These are phyloP conservation scores for Saprolegnia parasitica DNA, from an alignment of 352 stramenopile species.

Conservation along the genomic window DNA sequence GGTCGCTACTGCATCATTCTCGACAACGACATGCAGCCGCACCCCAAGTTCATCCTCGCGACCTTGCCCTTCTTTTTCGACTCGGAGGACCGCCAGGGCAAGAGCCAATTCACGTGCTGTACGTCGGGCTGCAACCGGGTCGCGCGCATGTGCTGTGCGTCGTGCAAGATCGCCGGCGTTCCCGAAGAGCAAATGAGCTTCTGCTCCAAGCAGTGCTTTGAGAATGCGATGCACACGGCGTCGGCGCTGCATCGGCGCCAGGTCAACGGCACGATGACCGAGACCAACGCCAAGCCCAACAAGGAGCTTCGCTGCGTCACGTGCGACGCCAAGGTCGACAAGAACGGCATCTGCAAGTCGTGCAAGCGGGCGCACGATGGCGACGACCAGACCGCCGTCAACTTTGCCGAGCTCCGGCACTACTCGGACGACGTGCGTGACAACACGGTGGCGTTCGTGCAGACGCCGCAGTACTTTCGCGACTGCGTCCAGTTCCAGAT, in stretches of 20 bases:
- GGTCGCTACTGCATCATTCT: slow-evolving; percentile 75
- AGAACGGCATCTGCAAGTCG: slow-evolving; percentile 66
- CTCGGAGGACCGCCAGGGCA: slow-evolving; percentile 67
- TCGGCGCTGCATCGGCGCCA: slow-evolving; percentile 74
- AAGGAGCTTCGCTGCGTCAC: slow-evolving; percentile 77
- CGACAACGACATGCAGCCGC: slow-evolving; percentile 82
- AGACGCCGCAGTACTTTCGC: slow-evolving; percentile 81
- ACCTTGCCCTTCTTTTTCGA: slow-evolving; percentile 85
- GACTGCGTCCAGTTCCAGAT: slow-evolving; percentile 83
- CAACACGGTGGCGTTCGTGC: slow-evolving; percentile 74
- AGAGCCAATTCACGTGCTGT: slow-evolving; percentile 78
- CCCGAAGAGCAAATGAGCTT: slow-evolving; percentile 78
- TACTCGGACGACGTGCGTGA: slow-evolving; percentile 81
- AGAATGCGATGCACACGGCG: slow-evolving; percentile 74
- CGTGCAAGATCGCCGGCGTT: slow-evolving; percentile 78
- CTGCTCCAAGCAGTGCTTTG: slow-evolving; percentile 85
- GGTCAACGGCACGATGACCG: slow-evolving; percentile 72
- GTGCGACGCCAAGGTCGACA: slow-evolving; percentile 67
- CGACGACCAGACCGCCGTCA: slow-evolving; percentile 34
- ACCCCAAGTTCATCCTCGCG: slow-evolving; percentile 77
- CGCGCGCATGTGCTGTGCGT: slow-evolving; percentile 79
- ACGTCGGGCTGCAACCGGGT: slow-evolving; percentile 69
- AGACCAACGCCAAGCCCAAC: slow-evolving; percentile 42
- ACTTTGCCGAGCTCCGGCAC: slow-evolving; percentile 44
- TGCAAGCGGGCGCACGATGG: slow-evolving; percentile 55